Conservation (phyloP, 768 basidiomycete genomes). For the Tylopilus cervinicoccineus region DNA sequence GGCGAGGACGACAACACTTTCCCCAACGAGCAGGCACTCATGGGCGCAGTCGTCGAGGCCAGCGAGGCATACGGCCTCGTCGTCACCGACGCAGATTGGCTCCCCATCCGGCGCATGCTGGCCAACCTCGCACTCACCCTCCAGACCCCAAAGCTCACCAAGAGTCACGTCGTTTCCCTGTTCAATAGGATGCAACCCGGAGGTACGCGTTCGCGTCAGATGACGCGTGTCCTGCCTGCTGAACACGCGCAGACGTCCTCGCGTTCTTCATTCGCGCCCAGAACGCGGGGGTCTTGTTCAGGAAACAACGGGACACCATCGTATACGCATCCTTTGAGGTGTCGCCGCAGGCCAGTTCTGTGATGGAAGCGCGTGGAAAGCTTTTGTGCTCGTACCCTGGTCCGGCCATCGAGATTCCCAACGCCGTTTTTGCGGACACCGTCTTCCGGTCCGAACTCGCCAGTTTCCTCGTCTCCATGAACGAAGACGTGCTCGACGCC, state of each 20-base stretch:
- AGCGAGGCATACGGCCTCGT: too few relatives aligned
- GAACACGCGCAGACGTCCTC: conserved; percentile 38
- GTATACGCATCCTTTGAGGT: conserved; percentile 46
- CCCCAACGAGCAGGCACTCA: conserved; percentile 4
- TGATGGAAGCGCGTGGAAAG: conserved; percentile 40
- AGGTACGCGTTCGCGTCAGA: not conserved
- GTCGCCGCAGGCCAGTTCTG: conserved; percentile 31
- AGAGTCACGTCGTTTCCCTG: conserved; percentile 1
- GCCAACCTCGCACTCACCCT: conserved; percentile 16
- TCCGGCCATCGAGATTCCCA: conserved; percentile 37
- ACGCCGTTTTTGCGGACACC: conserved; percentile 22
- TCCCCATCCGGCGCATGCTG: conserved; percentile 33
- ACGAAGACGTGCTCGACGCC: conserved; percentile 33
- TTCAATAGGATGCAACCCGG: conserved; percentile 5
- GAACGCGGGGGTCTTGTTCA: conserved; percentile 45
- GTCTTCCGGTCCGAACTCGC: conserved; percentile 35
- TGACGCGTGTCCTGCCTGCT: not conserved
- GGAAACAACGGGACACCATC: conserved; percentile 25
- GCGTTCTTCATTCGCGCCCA: conserved; percentile 42
- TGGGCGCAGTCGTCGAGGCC: too few relatives aligned
- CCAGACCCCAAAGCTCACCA: conserved; percentile 9
- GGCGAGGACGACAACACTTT: conserved; percentile 30
- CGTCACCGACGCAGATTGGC: too few relatives aligned
- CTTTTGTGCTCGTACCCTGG: conserved; percentile 45
- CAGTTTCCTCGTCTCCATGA: conserved; percentile 35